phyloP scores from a whole-genome alignment of 345 rosid species.

The Litchi chinensis region DNA sequence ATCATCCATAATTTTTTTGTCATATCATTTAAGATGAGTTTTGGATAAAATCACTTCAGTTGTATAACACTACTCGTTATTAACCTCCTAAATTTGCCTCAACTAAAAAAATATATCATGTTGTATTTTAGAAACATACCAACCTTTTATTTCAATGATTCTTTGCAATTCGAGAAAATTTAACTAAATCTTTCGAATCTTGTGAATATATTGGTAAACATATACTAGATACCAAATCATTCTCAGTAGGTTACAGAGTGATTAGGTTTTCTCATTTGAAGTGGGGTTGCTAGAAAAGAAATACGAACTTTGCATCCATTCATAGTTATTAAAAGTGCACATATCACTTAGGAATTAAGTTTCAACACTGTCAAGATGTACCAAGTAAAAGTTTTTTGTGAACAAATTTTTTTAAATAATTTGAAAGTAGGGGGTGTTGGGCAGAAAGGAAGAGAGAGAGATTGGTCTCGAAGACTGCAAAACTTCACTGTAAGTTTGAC shows the following conservation, averaged over 20 bases:
- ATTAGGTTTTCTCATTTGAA: not conserved
- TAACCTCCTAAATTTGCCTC: too few species aligned
- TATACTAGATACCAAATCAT: not conserved
- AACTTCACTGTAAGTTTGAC: conserved; percentile 43
- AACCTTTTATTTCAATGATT: not conserved
- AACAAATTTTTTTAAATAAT: not conserved
- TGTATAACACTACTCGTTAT: not conserved
- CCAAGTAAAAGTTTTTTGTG: not conserved
- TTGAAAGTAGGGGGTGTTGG: not conserved
- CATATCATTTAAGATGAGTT: not conserved
- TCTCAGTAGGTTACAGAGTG: not conserved
- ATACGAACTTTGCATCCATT: not conserved
- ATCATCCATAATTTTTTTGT: too few species aligned
- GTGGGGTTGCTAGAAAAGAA: too few species aligned
- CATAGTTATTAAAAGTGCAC: not conserved
- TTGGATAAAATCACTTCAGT: too few species aligned
- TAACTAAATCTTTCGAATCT: not conserved
- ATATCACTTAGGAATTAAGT: not conserved
- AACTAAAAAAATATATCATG: too few species aligned
- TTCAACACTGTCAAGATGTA: not conserved
- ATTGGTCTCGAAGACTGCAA: conserved; percentile 40
- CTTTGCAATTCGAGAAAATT: not conserved
- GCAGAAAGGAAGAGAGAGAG: conserved; percentile 29
- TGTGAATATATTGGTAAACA: not conserved
- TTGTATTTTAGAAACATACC: too few species aligned